phyloP scores from a whole-genome alignment of 129 eudicot genomes.

The Escallonia rubra region DNA sequence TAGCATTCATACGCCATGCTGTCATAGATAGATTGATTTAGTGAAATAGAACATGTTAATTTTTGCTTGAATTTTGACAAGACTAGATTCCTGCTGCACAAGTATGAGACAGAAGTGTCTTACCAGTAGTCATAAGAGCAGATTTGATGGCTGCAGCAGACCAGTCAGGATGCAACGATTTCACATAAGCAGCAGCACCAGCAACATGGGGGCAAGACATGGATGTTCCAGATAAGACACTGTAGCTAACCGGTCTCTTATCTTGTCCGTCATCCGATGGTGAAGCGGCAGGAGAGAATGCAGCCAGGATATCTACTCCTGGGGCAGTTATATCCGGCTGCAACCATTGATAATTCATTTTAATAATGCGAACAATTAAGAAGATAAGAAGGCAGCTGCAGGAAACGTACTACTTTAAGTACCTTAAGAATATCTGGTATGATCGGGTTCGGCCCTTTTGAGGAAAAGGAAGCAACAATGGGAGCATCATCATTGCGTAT shows the following conservation, averaged over 20 bases:
- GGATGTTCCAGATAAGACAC: constrained; percentile 23
- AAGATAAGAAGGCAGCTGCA: too few relatives aligned
- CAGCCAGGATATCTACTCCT: constrained; percentile 23
- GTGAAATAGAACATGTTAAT: neutral
- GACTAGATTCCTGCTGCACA: neutral
- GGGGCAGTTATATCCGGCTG: constrained; percentile 44
- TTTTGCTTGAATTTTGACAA: too few relatives aligned
- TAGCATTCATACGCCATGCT: constrained; percentile 9
- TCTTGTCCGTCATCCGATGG: constrained; percentile 6
- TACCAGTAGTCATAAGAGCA: constrained; percentile 36
- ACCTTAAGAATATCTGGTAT: constrained; percentile 37
- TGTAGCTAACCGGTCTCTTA: constrained; percentile 8
- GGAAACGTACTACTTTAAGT: neutral
- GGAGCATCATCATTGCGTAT: constrained; percentile 24
- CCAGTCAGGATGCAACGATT: constrained; percentile 27
- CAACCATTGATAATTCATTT: neutral
- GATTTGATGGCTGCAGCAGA: constrained; percentile 34
- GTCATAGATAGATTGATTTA: neutral
- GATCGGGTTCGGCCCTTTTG: constrained; percentile 35
- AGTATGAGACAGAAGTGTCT: too few relatives aligned
- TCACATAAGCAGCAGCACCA: constrained; percentile 26
- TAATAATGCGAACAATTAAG: neutral
- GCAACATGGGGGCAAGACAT: constrained; percentile 32
- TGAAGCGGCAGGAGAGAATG: constrained; percentile 14
- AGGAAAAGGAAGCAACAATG: constrained; percentile 36